Evolutionary conservation across 139 green algal species (phyloP), one percentile per base, ranked within the genome.

Genomic region (Marvania coccoides): DNA sequence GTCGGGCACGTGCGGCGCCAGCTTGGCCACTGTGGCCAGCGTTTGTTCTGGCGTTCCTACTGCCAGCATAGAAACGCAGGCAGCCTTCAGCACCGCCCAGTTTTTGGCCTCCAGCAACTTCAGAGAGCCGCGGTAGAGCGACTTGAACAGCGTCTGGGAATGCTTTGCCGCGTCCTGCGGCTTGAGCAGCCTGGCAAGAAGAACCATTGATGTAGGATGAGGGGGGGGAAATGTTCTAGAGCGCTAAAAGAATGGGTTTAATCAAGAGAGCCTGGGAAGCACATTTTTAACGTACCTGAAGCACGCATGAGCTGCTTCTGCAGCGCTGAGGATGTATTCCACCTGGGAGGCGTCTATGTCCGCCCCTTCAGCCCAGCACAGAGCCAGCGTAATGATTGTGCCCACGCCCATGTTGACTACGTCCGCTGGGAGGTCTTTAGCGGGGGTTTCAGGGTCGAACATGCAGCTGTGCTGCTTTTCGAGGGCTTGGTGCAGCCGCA

Each of bases 291-390:
- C 66, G 13, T 33, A 68, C 67, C 67, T 74, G 37, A 68, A 26
- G 54, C 67, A 68, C 2, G 19, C 6, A 8, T 63, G 42, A 19
- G 65, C 31, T 15, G 12, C 30, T 4, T 38, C 28, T 35, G 58
- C 58, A 12, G 58, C 57, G 23, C 23, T 5, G 30, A 74, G 8
- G 24, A 58, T 15, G 5, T 5, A 31, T 4, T 29, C 6, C 36
- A 68, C 5, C 2, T 63, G 24, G 2, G 34, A 5, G 3, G 2
- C 13, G 14, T 2, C 57, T 31, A 69, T 5, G 40, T 53, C 14
- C 23, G 23, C 6, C 12, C 45, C 67, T 33, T 74, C 67, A 35
- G 65, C 58, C 23, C 59, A 74, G 58, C 67, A 61, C 30, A 74
- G 58, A 58, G 65, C 55, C 45, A 74, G 29, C 19, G 58, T 68